A percentile compares a stretch with the other conserved stretches of the same genome.
These are phyloP conservation scores for Aspergillus sp. DNA, from an alignment of 2,329 filamentous ascomycete genomes.

Conservation along the genomic window DNA sequence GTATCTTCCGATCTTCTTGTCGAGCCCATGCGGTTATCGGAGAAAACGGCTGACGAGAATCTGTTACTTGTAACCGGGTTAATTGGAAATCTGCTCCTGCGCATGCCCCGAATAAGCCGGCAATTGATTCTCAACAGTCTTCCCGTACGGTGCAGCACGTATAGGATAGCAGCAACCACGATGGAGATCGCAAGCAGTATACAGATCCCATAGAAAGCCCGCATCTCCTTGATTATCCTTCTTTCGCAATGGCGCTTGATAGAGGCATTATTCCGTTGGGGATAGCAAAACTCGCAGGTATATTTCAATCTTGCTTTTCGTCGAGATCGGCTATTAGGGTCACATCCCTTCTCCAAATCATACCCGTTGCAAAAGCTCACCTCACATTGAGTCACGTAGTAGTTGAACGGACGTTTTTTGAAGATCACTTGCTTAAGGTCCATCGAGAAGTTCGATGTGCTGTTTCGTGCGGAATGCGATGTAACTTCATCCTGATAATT, in stretches of 20 bases:
- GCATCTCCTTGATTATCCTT: conserved; percentile 7
- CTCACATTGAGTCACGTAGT: conserved; percentile 5
- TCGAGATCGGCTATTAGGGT: not conserved
- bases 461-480: not conserved
- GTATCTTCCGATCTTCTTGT: not conserved
- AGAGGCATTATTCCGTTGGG: conserved; percentile 4
- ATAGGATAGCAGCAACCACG: conserved; percentile 4
- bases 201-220: conserved; percentile 10
- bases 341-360: conserved; percentile 7
- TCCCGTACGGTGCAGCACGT: conserved; percentile 5
- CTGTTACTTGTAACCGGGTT: not conserved
- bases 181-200: conserved; percentile 6
- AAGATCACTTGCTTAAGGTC: not conserved
- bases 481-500: not conserved
- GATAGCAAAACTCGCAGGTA: conserved; percentile 12
- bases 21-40: not conserved
- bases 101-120: conserved; percentile 3
- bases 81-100: not conserved
- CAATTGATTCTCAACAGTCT: not conserved
- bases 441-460: not conserved
- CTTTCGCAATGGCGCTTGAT: conserved; percentile 9
- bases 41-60: not conserved
- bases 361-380: conserved; percentile 6
- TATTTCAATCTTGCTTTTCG: conserved; percentile 1
- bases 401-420: conserved; percentile 1